phyloP scores from a whole-genome alignment of 192 early-diverging fungal genomes.

The Lobosporangium transversale region DNA sequence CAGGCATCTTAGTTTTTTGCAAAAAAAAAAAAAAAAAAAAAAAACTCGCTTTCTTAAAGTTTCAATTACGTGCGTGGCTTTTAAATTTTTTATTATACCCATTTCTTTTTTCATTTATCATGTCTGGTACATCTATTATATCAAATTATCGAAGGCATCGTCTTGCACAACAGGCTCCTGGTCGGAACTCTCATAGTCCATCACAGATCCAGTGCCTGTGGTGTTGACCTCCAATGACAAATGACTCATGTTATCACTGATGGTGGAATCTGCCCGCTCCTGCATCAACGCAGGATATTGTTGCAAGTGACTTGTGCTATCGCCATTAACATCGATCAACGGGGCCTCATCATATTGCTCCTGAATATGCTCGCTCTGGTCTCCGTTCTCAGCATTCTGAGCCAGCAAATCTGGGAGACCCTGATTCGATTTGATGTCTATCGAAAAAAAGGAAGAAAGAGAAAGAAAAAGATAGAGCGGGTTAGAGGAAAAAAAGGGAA shows the following conservation, averaged over 20 bases:
- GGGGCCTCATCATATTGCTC: not conserved
- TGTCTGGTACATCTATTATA: too few relatives aligned
- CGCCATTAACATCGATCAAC: conserved; percentile 11
- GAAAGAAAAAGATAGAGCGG: not conserved
- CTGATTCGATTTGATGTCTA: conserved; percentile 32
- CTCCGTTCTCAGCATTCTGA: conserved; percentile 5
- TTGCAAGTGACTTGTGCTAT: not conserved
- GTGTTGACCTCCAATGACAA: conserved; percentile 81
- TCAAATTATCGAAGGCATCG: conserved; percentile 27
- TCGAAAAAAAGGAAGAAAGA: not conserved
- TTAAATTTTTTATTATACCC: not conserved
- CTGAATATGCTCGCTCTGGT: conserved; percentile 18
- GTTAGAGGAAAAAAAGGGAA: too few relatives aligned
- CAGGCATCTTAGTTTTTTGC: not conserved
- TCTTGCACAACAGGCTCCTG: conserved; percentile 15
- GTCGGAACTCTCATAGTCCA: conserved; percentile 27
- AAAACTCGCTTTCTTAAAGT: too few relatives aligned
- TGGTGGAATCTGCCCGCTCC: conserved; percentile 17
- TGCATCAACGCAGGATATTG: conserved; percentile 4
- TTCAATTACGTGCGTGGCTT: too few relatives aligned
- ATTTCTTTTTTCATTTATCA: not conserved
- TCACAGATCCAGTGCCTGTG: conserved; percentile 72
- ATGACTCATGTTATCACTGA: conserved; percentile 69
- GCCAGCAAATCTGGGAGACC: conserved; percentile 16
- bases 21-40: not conserved